phyloP scores from a whole-genome alignment of 331 rosid species.

The Spiraea crenata region DNA sequence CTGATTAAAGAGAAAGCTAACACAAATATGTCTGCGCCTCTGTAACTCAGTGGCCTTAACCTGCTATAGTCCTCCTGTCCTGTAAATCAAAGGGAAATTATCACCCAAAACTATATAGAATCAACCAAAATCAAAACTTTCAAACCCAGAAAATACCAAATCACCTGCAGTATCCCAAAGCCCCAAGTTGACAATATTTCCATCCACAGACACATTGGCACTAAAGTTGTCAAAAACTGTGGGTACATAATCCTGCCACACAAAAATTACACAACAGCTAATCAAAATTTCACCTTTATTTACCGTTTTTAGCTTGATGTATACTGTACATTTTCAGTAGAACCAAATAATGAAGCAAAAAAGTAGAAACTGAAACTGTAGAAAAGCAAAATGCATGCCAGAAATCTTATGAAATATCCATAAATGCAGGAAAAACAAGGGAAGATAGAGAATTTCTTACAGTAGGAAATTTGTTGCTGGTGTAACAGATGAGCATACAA shows the following conservation, averaged over 20 bases:
- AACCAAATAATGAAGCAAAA: neutral
- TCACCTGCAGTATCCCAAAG: conserved; percentile 99
- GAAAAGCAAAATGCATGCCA: neutral
- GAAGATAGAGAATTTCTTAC: conserved; percentile 37
- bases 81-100: conserved; percentile 28
- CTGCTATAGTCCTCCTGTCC: conserved; percentile 99
- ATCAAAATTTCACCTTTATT: neutral
- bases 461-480: conserved; percentile 95
- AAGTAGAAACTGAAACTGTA: neutral
- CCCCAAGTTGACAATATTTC: conserved; percentile 84
- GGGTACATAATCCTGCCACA: conserved; percentile 80
- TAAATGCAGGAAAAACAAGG: conserved; percentile 14
- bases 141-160: conserved; percentile 5
- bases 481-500: conserved; percentile 98
- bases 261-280: neutral
- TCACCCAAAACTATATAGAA: neutral
- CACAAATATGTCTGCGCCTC: conserved; percentile 95
- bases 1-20: conserved; percentile 92
- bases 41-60: conserved; percentile 93
- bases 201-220: conserved; percentile 96
- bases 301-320: neutral
- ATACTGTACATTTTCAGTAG: too few species aligned
- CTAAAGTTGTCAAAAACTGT: conserved; percentile 97
- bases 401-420: conserved; percentile 12
- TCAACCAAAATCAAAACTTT: conserved; percentile 8